Base-by-base conservation (phyloP, 2,329 filamentous ascomycete species). In the Periglandula ipomoeae region DNA sequence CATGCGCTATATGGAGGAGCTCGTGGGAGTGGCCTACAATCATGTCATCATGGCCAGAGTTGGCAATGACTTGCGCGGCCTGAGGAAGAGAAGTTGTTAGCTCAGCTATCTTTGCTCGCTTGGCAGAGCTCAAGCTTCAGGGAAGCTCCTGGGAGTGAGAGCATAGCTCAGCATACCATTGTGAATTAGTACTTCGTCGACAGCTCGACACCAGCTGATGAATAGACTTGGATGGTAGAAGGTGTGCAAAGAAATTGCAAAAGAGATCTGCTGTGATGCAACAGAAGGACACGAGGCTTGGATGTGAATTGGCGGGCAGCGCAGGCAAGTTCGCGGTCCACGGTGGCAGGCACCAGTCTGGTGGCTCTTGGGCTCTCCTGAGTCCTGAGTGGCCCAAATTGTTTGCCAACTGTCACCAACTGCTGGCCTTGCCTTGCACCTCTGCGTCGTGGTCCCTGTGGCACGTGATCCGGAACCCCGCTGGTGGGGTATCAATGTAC, bases 21-120 rank as follows among this genome's bases (percentile, higher is more conserved):
- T 42, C 35, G 23, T n/a, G 15, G 19, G 19, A 34, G 46, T 30
- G 58, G 81, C 87, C 63, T 89, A 97, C 91, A 79, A 98, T 96
- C 91, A 97, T 97, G 68, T 96, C 91, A 85, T 97, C 91, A 75
- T 98, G 93, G 64, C 69, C 68, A 46, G 70, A 68, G 59, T 70
- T 72, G 49, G 67, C 61, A 56, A 72, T 70, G 51, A 70, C 67
- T 60, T 72, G 70, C 54, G 69, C 60, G 55, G 70, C 64, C 68
- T 71, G 52, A 44, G 47, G 42, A 50, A 48, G 22, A 13, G 13
- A 3, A 46, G 40, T 44, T 50, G 58, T 69, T 61, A 68, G 50
- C 26, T 37, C 9, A 15, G 8, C 39, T 24, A 15, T 5, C 8
- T 46, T 26, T 39, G 11, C 23, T 22, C 15, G 35, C 9, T 9